Conservation (phyloP, 1,284 basidiomycete genomes). For the Moesziomyces aphidis region DNA sequence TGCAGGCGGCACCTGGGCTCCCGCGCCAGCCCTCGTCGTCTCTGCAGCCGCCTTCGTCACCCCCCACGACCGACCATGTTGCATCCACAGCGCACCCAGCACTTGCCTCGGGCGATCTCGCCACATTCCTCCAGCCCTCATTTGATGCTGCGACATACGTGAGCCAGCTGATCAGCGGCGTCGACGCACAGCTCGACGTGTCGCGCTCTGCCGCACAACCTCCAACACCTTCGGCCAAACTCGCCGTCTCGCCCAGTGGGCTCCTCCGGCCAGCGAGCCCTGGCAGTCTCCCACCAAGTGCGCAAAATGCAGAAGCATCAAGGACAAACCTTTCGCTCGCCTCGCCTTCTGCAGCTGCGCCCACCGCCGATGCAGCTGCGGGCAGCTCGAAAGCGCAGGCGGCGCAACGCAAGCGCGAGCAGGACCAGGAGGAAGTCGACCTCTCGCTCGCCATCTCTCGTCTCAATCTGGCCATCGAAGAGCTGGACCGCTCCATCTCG, state of each 20-base stretch:
- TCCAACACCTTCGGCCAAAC: neutral
- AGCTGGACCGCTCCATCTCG: conserved; percentile 36
- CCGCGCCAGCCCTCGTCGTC: neutral
- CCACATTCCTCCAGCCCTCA: neutral
- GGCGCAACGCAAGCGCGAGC: conserved; percentile 14
- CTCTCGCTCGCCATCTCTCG: conserved; percentile 47
- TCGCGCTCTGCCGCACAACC: neutral
- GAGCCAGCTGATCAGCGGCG: neutral
- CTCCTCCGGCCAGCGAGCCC: neutral
- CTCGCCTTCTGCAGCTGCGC: conserved; percentile 8
- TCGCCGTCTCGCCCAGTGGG: neutral
- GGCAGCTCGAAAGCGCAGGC: neutral
- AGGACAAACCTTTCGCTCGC: neutral
- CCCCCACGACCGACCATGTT: neutral
- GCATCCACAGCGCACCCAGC: neutral
- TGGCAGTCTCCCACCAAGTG: neutral
- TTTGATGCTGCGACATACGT: neutral
- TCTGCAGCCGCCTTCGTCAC: neutral
- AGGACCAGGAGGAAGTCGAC: conserved; percentile 38
- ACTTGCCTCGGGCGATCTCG: neutral
- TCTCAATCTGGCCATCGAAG: conserved; percentile 50
- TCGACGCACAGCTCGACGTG: neutral
- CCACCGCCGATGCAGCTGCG: neutral
- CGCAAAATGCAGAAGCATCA: neutral
- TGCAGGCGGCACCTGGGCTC: neutral